Evolutionary conservation across 108 stramenopile genomes (phyloP).

Genomic region (Bacterosira constricta): DNA sequence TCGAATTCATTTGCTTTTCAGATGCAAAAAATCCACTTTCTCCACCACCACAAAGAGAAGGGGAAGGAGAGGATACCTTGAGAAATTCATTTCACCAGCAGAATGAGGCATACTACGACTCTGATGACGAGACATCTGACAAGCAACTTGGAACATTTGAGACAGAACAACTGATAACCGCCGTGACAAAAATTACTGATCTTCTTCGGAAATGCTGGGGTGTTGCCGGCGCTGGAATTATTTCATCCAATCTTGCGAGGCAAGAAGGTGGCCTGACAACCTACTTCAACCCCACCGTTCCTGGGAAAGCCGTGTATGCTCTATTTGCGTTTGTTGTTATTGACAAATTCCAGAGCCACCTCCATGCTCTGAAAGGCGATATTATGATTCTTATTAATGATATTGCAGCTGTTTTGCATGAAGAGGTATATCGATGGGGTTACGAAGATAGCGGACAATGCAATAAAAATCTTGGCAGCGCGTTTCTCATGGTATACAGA

Average conservation of each 20-base stretch:
- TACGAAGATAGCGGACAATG: constrained; percentile 89
- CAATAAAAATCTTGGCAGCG: constrained; percentile 96
- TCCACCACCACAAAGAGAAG: constrained; percentile 28
- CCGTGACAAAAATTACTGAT: constrained; percentile 93
- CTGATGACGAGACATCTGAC: constrained; percentile 30
- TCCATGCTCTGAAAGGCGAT: constrained; percentile 86
- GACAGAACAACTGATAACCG: constrained; percentile 90
- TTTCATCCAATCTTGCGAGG: constrained; percentile 91
- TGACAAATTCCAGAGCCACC: constrained; percentile 83
- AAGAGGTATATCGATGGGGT: constrained; percentile 89
- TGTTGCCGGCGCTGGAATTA: constrained; percentile 95
- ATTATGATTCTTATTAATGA: constrained; percentile 97
- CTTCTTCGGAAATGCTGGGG: constrained; percentile 96
- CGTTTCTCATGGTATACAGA: constrained; percentile 91
- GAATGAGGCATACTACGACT: constrained; percentile 24
- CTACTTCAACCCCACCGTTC: constrained; percentile 90
- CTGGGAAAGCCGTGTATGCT: constrained; percentile 89
- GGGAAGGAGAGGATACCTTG: too few species aligned
- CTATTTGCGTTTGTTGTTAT: constrained; percentile 95
- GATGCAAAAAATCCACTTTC: constrained; percentile 75
- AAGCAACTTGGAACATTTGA: constrained; percentile 84
- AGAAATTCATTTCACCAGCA: not conserved
- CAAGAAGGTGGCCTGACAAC: constrained; percentile 73
- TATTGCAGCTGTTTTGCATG: constrained; percentile 91
- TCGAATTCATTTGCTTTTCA: not conserved